Base-by-base conservation (phyloP, 805 yeast species). In the Ogataea kodamae region DNA sequence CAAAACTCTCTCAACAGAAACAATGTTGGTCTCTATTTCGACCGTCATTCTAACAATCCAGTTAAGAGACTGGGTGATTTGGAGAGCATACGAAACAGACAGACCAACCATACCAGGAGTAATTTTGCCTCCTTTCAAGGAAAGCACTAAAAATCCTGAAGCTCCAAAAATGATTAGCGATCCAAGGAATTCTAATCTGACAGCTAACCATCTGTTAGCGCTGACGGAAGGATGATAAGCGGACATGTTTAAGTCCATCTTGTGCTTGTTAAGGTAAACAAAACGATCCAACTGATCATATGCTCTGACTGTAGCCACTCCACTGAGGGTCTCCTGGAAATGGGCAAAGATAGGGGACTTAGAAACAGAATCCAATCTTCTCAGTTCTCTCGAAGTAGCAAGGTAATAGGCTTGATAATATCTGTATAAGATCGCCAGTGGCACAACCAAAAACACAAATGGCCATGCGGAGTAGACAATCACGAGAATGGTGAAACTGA, bases 41-140 rank as follows among this genome's bases (percentile, higher is more conserved):
- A 92, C 98, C 0, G 97, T 86, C 97, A 89, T 90, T 64, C 99
- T 76, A 18, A 92, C 97, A 61, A 92, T 87, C 97, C 97, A 90
- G 60, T 88, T 90, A 61, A 92, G 72, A 0, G 96, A 74, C 61
- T 88, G 96, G 0, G 99, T 92, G 41, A 89, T 74, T 59, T 87
- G 95, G 43, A 92, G 69, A 2, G 98, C 90, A 61, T 92, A 94
- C 28, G 95, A 82, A 49, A 92, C 83, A 14, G 96, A 81, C 50
- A 92, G 70, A 69, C 99, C 99, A 52, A 89, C 89, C 54, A 85
- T 65, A 62, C 98, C 98, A 11, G 96, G 88, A 13, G 88, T 74
- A 18, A 90, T 70, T 12, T 65, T 58, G 9, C 96, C 95, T 11
- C 72, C 66, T 34, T 65, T 71, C 46, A 88, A 68, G 14, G 87